Evolutionary conservation across 164 flowering plant species (phyloP).

Genomic region (Liriodendron chinense): DNA sequence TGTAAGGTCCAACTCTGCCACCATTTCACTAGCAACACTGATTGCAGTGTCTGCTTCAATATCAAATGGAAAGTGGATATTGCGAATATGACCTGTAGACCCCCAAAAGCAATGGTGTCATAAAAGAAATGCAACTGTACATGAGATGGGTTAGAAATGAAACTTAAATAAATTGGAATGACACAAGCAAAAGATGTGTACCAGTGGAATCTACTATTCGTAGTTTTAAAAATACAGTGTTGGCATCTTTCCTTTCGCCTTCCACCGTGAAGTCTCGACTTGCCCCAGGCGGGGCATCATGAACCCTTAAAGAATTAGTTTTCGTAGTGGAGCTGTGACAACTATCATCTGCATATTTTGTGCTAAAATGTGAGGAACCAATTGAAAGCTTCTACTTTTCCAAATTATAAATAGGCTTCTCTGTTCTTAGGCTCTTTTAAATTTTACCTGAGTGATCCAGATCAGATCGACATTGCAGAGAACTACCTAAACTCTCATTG

Average conservation of each 20-base stretch:
- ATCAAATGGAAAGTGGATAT: slow-evolving; percentile 93
- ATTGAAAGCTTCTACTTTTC: not conserved
- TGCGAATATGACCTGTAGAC: slow-evolving; percentile 63
- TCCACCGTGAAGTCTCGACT: slow-evolving; percentile 60
- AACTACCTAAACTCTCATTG: slow-evolving; percentile 35
- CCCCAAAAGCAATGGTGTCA: not conserved
- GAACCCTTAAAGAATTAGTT: slow-evolving; percentile 1
- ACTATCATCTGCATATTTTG: not conserved
- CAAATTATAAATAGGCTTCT: not conserved
- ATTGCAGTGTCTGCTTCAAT: slow-evolving; percentile 69
- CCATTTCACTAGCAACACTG: slow-evolving; percentile 98
- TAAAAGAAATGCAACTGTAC: not conserved
- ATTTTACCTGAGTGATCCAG: slow-evolving; percentile 38
- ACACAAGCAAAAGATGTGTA: slow-evolving; percentile 8
- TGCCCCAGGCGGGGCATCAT: slow-evolving; percentile 28
- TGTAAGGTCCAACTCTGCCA: slow-evolving; percentile 80
- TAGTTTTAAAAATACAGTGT: slow-evolving; percentile 80
- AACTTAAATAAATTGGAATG: slow-evolving; percentile 9
- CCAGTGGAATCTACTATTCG: slow-evolving; percentile 81
- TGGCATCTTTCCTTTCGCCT: slow-evolving; percentile 72
- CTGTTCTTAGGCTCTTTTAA: too few species aligned
- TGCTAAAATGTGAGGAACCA: not conserved
- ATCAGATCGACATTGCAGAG: slow-evolving; percentile 17
- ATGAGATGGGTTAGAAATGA: slow-evolving; percentile 5
- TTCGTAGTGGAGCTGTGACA: slow-evolving; percentile 9